Conservation (phyloP, 108 stramenopile genomes). For the Fragilaria crotonensis region DNA sequence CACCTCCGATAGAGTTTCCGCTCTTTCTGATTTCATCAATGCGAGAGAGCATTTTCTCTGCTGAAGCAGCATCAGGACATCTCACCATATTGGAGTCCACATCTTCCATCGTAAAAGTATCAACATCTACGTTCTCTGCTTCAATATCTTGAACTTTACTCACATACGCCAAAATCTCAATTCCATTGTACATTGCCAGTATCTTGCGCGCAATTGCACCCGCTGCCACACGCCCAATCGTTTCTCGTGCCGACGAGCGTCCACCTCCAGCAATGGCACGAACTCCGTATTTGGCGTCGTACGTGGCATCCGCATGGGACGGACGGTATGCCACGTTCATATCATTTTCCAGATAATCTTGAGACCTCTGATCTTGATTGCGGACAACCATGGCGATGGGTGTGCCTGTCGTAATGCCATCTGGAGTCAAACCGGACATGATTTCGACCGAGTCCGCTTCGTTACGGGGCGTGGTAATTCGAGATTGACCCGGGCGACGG, state of each 20-base stretch:
- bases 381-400: constrained; percentile 96
- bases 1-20: constrained; percentile 97
- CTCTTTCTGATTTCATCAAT: constrained; percentile 92
- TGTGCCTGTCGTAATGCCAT: constrained; percentile 90
- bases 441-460: constrained; percentile 96
- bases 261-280: constrained; percentile 97
- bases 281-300: constrained; percentile 98
- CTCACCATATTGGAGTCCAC: constrained; percentile 96
- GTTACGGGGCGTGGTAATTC: constrained; percentile 96
- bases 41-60: constrained; percentile 86
- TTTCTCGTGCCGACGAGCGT: constrained; percentile 92
- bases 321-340: constrained; percentile 96
- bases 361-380: constrained; percentile 86
- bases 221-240: constrained; percentile 98
- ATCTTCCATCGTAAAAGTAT: constrained; percentile 88
- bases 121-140: constrained; percentile 67
- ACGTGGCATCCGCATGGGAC: constrained; percentile 96
- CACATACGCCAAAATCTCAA: constrained; percentile 93
- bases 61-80: constrained; percentile 81
- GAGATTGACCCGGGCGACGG: constrained; percentile 85
- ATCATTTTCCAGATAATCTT: constrained; percentile 95
- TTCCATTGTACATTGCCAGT: constrained; percentile 75
- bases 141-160: constrained; percentile 86
- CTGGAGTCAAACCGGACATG: constrained; percentile 80
- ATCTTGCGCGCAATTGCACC: constrained; percentile 96